Conservation (phyloP, 495 filamentous ascomycete genomes). For the Cenococcum geophilum region DNA sequence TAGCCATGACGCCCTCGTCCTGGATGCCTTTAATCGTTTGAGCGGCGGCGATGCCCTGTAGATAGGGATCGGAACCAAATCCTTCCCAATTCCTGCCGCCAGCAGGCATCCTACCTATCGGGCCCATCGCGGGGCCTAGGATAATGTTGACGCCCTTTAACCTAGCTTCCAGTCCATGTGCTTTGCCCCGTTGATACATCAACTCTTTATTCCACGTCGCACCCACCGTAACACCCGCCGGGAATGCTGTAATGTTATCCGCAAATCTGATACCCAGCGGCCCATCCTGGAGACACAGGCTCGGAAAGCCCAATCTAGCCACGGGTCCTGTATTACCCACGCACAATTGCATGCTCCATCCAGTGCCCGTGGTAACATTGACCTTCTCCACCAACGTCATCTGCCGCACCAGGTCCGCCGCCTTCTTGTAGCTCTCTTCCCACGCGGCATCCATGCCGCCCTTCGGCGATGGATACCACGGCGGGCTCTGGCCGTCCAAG, state of each 20-base stretch:
- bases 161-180: conserved; percentile 63
- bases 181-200: conserved; percentile 63
- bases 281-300: conserved; percentile 85
- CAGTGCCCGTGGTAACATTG: conserved; percentile 87
- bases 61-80: conserved; percentile 71
- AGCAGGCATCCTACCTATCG: conserved; percentile 72
- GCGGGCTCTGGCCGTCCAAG: conserved; percentile 51
- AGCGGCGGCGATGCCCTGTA: conserved; percentile 61
- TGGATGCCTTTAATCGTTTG: conserved; percentile 73
- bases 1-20: conserved; percentile 73
- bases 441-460: conserved; percentile 71
- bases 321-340: conserved; percentile 71
- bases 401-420: conserved; percentile 63
- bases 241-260: conserved; percentile 71
- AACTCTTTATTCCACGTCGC: conserved; percentile 82
- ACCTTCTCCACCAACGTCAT: conserved; percentile 93
- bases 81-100: conserved; percentile 93
- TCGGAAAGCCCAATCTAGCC: conserved; percentile 62
- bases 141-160: conserved; percentile 68
- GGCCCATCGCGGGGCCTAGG: conserved; percentile 70
- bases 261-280: conserved; percentile 74
- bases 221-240: conserved; percentile 77
- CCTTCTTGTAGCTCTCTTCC: conserved; percentile 76
- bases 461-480: conserved; percentile 78
- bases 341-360: conserved; percentile 84